A percentile compares a stretch with the other conserved stretches of the same genome.
phyloP scores from a whole-genome alignment of 106 monocot species.

The Hemerocallis citrina region DNA sequence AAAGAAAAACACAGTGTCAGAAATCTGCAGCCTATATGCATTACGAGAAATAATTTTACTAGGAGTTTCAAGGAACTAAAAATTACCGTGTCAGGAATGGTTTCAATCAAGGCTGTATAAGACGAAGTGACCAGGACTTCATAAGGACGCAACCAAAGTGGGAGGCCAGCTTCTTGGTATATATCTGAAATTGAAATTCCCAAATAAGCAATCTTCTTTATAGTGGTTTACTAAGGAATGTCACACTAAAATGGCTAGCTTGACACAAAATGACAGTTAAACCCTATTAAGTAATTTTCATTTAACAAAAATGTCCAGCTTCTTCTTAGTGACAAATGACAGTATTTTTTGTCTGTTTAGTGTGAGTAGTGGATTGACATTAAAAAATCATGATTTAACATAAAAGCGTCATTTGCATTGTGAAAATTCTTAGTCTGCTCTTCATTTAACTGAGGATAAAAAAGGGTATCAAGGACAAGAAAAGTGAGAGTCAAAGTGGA shows the following conservation, averaged over 20 bases:
- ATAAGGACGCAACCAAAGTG: slow-evolving; percentile 98
- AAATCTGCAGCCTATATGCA: not conserved
- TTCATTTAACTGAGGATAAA: not conserved
- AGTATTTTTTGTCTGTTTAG: too few species aligned
- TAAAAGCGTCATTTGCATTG: too few species aligned
- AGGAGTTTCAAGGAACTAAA: not conserved
- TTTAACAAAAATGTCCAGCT: too few species aligned
- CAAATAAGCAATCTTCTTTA: not conserved
- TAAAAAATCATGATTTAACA: too few species aligned
- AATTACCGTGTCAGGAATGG: slow-evolving; percentile 94
- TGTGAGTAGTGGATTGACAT: too few species aligned
- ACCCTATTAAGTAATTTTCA: not conserved
- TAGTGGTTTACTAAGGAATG: not conserved
- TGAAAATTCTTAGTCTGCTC: not conserved
- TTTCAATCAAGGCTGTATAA: slow-evolving; percentile 98
- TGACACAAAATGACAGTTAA: not conserved
- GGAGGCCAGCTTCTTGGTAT: slow-evolving; percentile 98
- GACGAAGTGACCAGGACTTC: slow-evolving; percentile 98
- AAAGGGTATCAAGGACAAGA: not conserved
- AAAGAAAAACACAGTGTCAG: slow-evolving; percentile 1
- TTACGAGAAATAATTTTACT: not conserved
- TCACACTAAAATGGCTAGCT: not conserved
- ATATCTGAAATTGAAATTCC: slow-evolving; percentile 53
- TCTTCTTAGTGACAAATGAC: too few species aligned
- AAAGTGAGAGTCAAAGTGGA: not conserved